Conservation (phyloP, 2,329 filamentous ascomycete species). For the Colletotrichum ledebouriae region DNA sequence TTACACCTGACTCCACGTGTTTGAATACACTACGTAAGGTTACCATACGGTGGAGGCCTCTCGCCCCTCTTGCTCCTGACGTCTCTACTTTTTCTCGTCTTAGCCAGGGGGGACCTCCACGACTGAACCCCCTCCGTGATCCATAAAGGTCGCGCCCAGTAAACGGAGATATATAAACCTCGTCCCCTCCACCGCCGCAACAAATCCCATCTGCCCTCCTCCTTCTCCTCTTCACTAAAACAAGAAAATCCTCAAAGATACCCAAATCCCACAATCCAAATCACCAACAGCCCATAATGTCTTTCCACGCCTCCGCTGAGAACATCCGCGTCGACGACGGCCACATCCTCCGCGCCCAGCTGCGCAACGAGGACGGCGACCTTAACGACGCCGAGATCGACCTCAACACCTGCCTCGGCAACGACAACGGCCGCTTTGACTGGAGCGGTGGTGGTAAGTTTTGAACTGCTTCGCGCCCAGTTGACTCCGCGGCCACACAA, state of each 20-base stretch:
- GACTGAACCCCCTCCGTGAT: neutral
- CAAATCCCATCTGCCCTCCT: neutral
- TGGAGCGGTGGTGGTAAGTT: constrained; percentile 57
- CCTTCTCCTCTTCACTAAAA: neutral
- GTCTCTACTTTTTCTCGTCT: neutral
- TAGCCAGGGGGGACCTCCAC: neutral
- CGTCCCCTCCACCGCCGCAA: constrained; percentile 2
- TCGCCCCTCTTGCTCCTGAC: constrained; percentile 18
- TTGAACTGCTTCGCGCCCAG: neutral
- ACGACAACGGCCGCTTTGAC: constrained; percentile 62
- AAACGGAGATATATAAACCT: constrained; percentile 19
- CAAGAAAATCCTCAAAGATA: neutral
- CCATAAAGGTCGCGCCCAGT: neutral
- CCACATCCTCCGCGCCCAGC: constrained; percentile 61
- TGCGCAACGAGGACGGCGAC: constrained; percentile 59
- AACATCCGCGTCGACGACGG: constrained; percentile 63
- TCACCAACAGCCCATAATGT: constrained; percentile 50
- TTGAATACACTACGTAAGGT: constrained; percentile 18
- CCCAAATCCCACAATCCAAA: neutral
- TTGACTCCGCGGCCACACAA: too few species aligned
- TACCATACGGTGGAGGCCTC: constrained; percentile 35
- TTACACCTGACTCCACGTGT: constrained; percentile 38
- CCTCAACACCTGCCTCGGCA: constrained; percentile 65
- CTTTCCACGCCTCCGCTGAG: constrained; percentile 64
- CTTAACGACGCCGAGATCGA: constrained; percentile 58